Evolutionary conservation across 1,139 yeast species (phyloP).

Genomic region (Citeromyces hawaiiensis): DNA sequence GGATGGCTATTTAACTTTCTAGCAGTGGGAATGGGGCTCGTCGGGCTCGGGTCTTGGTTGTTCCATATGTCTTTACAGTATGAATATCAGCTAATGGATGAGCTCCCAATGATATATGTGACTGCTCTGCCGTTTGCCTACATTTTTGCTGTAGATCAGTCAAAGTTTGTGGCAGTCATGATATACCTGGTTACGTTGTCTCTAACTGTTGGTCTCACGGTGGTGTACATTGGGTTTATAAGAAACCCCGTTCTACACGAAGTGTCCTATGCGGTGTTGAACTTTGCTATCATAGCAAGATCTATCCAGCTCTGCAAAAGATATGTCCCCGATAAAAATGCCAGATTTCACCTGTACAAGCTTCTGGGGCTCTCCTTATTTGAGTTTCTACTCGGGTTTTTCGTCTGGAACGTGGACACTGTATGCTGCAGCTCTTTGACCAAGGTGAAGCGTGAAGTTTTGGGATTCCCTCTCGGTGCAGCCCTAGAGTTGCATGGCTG

Average conservation of each 20-base stretch:
- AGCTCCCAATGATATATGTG: conserved; percentile 8
- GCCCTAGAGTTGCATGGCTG: conserved; percentile 82
- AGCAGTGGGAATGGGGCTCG: conserved; percentile 61
- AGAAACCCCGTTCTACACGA: conserved; percentile 37
- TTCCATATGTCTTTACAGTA: conserved; percentile 85
- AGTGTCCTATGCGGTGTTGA: conserved; percentile 42
- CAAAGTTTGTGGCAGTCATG: conserved; percentile 3
- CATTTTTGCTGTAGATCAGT: conserved; percentile 34
- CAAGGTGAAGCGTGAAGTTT: conserved; percentile 37
- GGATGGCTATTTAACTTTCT: conserved; percentile 57
- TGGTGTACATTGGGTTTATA: conserved; percentile 19
- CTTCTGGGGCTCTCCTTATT: conserved; percentile 49
- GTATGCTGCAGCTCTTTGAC: conserved; percentile 56
- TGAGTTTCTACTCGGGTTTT: conserved; percentile 60
- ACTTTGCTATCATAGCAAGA: conserved; percentile 43
- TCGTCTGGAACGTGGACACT: conserved; percentile 78
- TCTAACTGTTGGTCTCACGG: conserved; percentile 9
- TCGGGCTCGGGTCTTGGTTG: conserved; percentile 83
- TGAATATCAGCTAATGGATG: conserved; percentile 76
- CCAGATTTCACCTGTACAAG: conserved; percentile 31
- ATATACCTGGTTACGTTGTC: conserved; percentile 5
- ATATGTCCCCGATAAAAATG: conserved; percentile 34
- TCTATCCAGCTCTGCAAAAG: conserved; percentile 35
- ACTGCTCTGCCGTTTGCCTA: conserved; percentile 58
- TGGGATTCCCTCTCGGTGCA: conserved; percentile 77